phyloP scores from a whole-genome alignment of 768 basidiomycete species.

The Auricularia sp. region DNA sequence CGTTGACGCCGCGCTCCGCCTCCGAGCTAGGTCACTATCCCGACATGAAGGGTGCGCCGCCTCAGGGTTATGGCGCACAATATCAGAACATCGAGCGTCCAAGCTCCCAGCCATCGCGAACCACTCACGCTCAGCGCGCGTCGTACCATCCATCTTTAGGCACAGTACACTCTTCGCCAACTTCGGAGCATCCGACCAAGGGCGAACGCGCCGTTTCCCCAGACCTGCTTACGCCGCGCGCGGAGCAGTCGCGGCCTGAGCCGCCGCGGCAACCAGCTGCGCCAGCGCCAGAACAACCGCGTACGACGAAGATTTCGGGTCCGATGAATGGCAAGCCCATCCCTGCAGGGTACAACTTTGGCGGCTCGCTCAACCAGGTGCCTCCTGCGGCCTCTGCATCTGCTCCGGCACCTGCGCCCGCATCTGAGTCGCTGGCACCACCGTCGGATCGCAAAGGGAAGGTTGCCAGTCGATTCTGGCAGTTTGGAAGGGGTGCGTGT shows the following conservation, averaged over 20 bases:
- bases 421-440: constrained; percentile 19
- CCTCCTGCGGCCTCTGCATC: background rate
- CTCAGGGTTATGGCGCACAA: constrained; percentile 27
- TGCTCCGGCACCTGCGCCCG: constrained; percentile 27
- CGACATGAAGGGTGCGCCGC: constrained; percentile 30
- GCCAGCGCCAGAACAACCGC: background rate
- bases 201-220: background rate
- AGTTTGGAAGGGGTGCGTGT: constrained; percentile 53
- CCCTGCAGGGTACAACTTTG: constrained; percentile 85
- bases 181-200: background rate
- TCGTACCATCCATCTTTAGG: constrained; percentile 54
- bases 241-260: background rate
- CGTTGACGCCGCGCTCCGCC: background rate
- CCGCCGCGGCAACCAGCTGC: background rate
- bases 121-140: constrained; percentile 43
- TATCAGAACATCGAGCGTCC: constrained; percentile 27
- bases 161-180: constrained; percentile 39
- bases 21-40: constrained; percentile 77
- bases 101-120: constrained; percentile 49
- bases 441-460: constrained; percentile 68
- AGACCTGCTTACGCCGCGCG: background rate
- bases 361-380: constrained; percentile 21
- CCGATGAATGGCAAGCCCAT: constrained; percentile 79
- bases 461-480: constrained; percentile 84
- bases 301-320: constrained; percentile 62